Evolutionary conservation across 106 monocot species (phyloP).

Genomic region (Dendrobium catenatum): DNA sequence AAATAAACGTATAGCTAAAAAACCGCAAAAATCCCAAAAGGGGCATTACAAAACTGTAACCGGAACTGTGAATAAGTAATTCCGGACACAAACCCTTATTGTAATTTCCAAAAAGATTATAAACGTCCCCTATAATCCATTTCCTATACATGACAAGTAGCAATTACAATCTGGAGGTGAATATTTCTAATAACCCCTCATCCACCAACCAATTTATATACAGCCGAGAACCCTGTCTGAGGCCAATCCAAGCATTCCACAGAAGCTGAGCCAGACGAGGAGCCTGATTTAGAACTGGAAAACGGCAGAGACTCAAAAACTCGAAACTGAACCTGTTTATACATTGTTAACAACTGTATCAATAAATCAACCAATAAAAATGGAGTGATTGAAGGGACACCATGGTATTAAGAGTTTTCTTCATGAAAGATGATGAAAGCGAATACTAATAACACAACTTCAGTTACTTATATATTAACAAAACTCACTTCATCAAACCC

Average conservation of each 20-base stretch:
- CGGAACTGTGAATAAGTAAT: background rate
- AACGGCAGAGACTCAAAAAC: background rate
- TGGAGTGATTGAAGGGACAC: background rate
- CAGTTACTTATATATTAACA: too few species aligned
- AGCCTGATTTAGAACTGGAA: background rate
- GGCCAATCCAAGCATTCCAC: slow-evolving; percentile 4
- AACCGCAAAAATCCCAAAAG: background rate
- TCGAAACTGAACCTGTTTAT: background rate
- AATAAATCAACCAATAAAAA: background rate
- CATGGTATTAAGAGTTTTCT: background rate
- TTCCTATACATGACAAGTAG: background rate
- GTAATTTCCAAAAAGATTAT: background rate
- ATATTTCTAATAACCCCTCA: too few species aligned
- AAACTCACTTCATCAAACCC: too few species aligned
- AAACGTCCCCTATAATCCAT: background rate
- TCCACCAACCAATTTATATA: background rate
- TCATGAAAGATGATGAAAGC: background rate
- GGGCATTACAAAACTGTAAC: background rate
- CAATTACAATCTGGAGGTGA: background rate
- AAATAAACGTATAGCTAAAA: too few species aligned
- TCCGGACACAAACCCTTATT: background rate
- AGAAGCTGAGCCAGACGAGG: too few species aligned
- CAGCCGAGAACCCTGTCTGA: slow-evolving; percentile 1
- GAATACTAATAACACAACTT: too few species aligned
- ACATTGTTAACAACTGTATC: background rate